Conservation (phyloP, 352 stramenopile genomes). For the Globisporangium nagaii region DNA sequence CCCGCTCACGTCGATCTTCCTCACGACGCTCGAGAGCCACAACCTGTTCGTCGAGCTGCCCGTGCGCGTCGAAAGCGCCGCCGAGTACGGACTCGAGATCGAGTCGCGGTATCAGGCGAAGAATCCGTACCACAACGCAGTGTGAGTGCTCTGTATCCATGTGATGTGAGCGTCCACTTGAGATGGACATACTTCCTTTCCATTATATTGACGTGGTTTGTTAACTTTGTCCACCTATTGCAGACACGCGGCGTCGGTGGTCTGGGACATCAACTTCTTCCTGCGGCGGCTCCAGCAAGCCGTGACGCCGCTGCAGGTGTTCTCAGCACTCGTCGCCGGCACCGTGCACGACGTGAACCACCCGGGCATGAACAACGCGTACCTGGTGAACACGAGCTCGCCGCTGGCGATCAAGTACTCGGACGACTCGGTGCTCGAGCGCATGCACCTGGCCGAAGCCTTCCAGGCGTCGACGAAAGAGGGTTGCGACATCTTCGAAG, state of each 20-base stretch:
- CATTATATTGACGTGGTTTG: not conserved
- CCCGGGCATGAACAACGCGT: constrained; percentile 89
- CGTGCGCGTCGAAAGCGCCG: constrained; percentile 40
- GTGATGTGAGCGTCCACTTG: not conserved
- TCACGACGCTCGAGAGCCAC: constrained; percentile 65
- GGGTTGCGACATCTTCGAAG: constrained; percentile 66
- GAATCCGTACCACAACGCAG: constrained; percentile 77
- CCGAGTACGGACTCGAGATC: constrained; percentile 61
- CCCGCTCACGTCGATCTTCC: constrained; percentile 54
- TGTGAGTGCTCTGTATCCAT: constrained; percentile 26
- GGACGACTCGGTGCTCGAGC: constrained; percentile 89
- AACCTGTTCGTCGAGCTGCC: constrained; percentile 49
- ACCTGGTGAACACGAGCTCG: constrained; percentile 77
- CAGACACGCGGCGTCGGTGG: constrained; percentile 64
- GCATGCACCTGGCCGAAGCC: constrained; percentile 67
- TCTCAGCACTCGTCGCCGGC: constrained; percentile 85
- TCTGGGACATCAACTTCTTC: constrained; percentile 73
- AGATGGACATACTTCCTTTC: not conserved
- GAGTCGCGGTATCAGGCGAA: constrained; percentile 59
- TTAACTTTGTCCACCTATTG: not conserved
- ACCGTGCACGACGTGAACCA: constrained; percentile 92
- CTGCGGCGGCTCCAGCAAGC: constrained; percentile 36
- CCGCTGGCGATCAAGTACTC: constrained; percentile 91
- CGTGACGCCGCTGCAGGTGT: constrained; percentile 40
- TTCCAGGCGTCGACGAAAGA: constrained; percentile 65